Evolutionary conservation across 2,329 filamentous ascomycete species (phyloP), one percentile per base, ranked within the genome.

Genomic region (Venturia nashicola): DNA sequence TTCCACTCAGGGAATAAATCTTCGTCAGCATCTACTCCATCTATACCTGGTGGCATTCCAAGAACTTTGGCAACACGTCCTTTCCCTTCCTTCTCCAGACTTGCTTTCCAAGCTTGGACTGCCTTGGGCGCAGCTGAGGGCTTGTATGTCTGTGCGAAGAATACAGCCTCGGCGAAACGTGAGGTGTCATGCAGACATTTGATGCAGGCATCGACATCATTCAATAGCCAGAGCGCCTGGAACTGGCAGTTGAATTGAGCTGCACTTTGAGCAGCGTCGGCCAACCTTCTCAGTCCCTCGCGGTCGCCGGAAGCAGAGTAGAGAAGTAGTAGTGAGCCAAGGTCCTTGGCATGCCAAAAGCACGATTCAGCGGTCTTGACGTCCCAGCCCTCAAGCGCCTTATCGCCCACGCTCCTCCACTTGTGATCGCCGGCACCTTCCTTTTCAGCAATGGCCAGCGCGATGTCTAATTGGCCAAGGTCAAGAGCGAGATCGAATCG

Each of bases 1-100:
- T 96, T 89, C 94, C 94, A 99, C 71, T 97, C 91, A 0, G 93
- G 93, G 78, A 99, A 99, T 69, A 99, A 82, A 2, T 96, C 92
- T 48, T 88, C 88, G 66, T 85, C 83, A 7, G 79, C 78, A 66
- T 82, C 81, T 2, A 76, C 77, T 65, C 91, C 90, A 69, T 74
- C 73, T 23, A 69, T 68, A n/a, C 89, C 87, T 0, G 85, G 89
- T 0, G 94, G 94, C 0, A 90, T 82, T 66, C 89, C 93, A 63
- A 99, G 83, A 61, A 91, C 81, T 77, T 93, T 88, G 12, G 89
- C 85, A 4, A 97, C 88, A 68, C 94, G 90, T 12, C 82, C 83
- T 80, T 95, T 96, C 74, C 93, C 93, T 62, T 81, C 82, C 77
- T 90, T 90, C 74, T 97, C 92, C 60, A 99, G 76, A 40, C 79